phyloP scores from a whole-genome alignment of 202 grass and related monocot genomes.

The Zoysia matrella region DNA sequence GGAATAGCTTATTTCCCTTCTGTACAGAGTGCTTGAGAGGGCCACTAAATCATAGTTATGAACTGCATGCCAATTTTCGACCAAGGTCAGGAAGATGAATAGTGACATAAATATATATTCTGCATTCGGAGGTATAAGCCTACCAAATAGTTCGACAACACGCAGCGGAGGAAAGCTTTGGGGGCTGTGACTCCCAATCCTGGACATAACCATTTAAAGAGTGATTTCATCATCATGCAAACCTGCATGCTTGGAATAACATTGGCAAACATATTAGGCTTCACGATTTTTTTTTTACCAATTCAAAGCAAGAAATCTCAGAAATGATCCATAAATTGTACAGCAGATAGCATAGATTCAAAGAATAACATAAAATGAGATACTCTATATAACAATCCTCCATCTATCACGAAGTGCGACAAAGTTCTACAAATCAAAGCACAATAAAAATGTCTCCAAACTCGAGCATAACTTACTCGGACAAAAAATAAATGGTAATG shows the following conservation, averaged over 20 bases:
- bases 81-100: constrained; percentile 29
- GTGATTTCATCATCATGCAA: constrained; percentile 25
- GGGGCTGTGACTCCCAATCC: neutral
- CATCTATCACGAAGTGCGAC: neutral
- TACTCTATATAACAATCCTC: neutral
- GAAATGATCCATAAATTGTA: constrained; percentile 17
- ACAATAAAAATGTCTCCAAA: constrained; percentile 16
- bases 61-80: constrained; percentile 35
- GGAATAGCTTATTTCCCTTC: constrained; percentile 24
- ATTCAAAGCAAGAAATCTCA: constrained; percentile 12
- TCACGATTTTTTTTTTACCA: constrained; percentile 30
- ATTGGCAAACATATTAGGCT: constrained; percentile 31
- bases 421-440: constrained; percentile 4
- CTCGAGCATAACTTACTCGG: neutral
- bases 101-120: neutral
- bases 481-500: neutral
- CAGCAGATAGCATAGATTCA: constrained; percentile 21
- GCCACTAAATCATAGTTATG: too few species aligned
- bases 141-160: constrained; percentile 11
- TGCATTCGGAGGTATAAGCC: constrained; percentile 26
- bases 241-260: constrained; percentile 31
- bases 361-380: neutral
- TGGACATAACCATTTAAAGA: constrained; percentile 25
- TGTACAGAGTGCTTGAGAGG: neutral
- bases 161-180: constrained; percentile 1